Evolutionary conservation across 345 rosid species (phyloP).

Genomic region (Geranium brycei): DNA sequence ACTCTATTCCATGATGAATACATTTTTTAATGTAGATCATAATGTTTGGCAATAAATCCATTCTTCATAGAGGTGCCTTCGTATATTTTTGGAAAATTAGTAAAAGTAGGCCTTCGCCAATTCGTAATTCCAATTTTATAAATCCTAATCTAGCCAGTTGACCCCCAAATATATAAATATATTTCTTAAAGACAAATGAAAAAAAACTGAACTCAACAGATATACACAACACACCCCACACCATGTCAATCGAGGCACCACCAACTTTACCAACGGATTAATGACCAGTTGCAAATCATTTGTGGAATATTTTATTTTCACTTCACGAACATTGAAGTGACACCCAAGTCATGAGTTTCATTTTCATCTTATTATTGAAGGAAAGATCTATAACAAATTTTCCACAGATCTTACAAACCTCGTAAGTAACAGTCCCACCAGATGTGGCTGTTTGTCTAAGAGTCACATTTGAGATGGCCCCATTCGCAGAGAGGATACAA

Average conservation of each 20-base stretch:
- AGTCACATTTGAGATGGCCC: conserved; percentile 59
- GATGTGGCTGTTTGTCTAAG: conserved; percentile 53
- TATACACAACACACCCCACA: too few relatives aligned
- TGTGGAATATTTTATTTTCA: too few relatives aligned
- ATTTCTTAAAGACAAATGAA: too few relatives aligned
- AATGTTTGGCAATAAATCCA: too few relatives aligned
- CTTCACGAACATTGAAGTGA: background rate
- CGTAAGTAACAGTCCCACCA: conserved; percentile 62
- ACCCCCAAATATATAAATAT: background rate
- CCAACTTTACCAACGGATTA: too few relatives aligned
- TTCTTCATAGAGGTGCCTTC: background rate
- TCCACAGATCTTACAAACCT: conserved; percentile 30
- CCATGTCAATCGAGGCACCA: too few relatives aligned
- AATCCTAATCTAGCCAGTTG: background rate
- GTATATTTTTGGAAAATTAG: background rate
- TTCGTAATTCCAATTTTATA: background rate
- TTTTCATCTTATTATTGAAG: background rate
- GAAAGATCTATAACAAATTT: background rate
- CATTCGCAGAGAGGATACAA: conserved; percentile 56
- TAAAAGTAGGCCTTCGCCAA: background rate
- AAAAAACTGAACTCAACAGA: background rate
- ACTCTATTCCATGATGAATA: background rate
- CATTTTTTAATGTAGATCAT: background rate
- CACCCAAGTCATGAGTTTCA: background rate
- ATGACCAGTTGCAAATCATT: too few relatives aligned